phyloP scores from a whole-genome alignment of 352 stramenopile species.

The Phytopythium kandeliae region DNA sequence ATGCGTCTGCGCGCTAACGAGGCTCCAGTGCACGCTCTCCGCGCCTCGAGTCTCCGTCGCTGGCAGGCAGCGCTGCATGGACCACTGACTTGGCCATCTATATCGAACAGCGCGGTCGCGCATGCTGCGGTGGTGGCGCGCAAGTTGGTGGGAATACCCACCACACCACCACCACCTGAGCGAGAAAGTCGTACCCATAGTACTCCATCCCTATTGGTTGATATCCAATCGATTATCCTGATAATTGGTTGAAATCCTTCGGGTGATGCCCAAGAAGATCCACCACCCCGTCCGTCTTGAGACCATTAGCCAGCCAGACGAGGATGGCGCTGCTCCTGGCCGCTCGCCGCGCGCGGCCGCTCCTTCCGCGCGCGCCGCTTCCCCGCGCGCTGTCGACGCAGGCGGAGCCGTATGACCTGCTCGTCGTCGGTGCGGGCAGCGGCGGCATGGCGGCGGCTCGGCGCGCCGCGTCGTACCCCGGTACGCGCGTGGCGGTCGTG shows the following conservation, averaged over 20 bases:
- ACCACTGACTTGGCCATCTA: no score
- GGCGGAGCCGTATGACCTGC: constrained; percentile 62
- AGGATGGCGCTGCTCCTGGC: constrained; percentile 1
- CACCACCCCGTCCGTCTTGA: no score
- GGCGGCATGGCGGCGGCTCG: constrained; percentile 92
- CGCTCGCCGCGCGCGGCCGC: neutral
- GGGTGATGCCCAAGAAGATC: neutral
- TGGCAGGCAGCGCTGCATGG: no score
- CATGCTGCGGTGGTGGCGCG: no score
- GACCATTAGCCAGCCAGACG: neutral
- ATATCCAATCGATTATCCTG: neutral
- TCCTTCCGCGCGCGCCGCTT: neutral
- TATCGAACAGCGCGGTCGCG: no score
- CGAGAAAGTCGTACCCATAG: neutral
- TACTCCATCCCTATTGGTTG: neutral
- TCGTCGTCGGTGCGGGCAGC: constrained; percentile 90
- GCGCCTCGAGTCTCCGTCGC: no score
- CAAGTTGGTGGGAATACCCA: no score
- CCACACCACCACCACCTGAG: no score
- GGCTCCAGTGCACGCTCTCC: no score
- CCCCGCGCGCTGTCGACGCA: constrained; percentile 7
- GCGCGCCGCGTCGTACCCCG: constrained; percentile 71
- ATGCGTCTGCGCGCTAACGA: no score
- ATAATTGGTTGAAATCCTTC: neutral
- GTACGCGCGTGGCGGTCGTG: constrained; percentile 94